Conservation (phyloP, 306 rosid genomes). For the Begonia loranthoides region DNA sequence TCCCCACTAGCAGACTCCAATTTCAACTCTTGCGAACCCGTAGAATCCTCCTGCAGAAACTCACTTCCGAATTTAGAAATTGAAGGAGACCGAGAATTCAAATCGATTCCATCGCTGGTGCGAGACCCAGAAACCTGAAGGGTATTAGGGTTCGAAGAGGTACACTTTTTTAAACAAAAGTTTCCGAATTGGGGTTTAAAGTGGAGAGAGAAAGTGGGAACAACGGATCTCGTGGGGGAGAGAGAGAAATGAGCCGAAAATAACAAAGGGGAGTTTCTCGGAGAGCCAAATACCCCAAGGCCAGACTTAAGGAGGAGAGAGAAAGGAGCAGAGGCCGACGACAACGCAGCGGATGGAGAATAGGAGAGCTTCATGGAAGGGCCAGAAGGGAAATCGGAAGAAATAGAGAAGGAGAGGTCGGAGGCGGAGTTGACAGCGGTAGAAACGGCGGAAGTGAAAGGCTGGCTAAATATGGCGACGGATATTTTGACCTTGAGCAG, state of each 20-base stretch:
- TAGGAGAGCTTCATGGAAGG: conserved; percentile 41
- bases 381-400: conserved; percentile 15
- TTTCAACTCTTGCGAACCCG: conserved; percentile 62
- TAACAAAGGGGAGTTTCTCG: conserved; percentile 54
- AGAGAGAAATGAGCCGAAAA: conserved; percentile 51
- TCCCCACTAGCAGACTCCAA: conserved; percentile 37
- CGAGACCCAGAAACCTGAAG: conserved; percentile 15
- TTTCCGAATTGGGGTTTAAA: conserved; percentile 66
- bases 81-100: conserved; percentile 13
- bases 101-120: conserved; percentile 4
- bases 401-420: conserved; percentile 13
- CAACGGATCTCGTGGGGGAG: conserved; percentile 22
- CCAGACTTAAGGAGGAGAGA: conserved; percentile 80
- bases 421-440: conserved; percentile 19
- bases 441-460: conserved; percentile 38
- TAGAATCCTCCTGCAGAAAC: conserved; percentile 21
- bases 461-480: conserved; percentile 40
- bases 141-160: conserved; percentile 24
- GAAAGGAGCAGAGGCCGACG: conserved; percentile 43
- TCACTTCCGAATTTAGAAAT: conserved; percentile 21
- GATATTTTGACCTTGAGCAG: conserved; percentile 59
- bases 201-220: conserved; percentile 58
- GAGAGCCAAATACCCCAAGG: conserved; percentile 68
- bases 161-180: conserved; percentile 44
- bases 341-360: conserved; percentile 51